Evolutionary conservation across 805 yeast genomes (phyloP), one percentile per base, ranked within the genome.

Genomic region (Dipodascopsis uninucleata): DNA sequence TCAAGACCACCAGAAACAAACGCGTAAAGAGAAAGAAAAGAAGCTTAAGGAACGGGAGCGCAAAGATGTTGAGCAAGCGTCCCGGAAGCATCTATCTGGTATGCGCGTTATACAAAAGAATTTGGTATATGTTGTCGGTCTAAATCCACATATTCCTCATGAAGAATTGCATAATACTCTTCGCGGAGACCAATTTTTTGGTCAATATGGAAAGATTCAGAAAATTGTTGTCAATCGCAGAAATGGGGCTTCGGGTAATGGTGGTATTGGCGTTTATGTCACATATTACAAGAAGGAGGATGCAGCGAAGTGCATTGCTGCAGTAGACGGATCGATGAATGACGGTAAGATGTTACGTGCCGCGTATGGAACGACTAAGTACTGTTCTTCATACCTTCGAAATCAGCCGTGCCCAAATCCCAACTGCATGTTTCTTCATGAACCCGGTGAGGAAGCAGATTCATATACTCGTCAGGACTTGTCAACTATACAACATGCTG

Each of bases 391-490:
- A 2, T 93, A 93, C 62, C 70, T 93, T 53, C 76, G 97, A 57
- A 97, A 96, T 28, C 94, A 86, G 63, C 82, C 93, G 7, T 93
- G 99, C 69, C 98, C 96, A 48, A 93, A 93, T 67, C 97, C 97
- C 52, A 87, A 88, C 61, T 93, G 99, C 74, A 93, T 93, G 98
- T 93, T 93, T 61, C 74, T 93, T 59, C 99, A 93, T 65, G 98
- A 93, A 67, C 98, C 98, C 5, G 98, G 99, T 47, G 99, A 93
- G 71, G 98, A 93, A 65, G 97, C 97, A 1, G 98, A 93, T 60
- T 84, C 95, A 8, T 90, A 85, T 68, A 86, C 95, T 22, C 80
- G 96, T 42, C 88, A 85, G 61, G 94, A 85, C 60, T 71, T 85
- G 59, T 79, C 88, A 4, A 84, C 93, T 3, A 82, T 85, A 62